phyloP scores from a whole-genome alignment of 106 monocot genomes.

The Platanthera guangdongensis region DNA sequence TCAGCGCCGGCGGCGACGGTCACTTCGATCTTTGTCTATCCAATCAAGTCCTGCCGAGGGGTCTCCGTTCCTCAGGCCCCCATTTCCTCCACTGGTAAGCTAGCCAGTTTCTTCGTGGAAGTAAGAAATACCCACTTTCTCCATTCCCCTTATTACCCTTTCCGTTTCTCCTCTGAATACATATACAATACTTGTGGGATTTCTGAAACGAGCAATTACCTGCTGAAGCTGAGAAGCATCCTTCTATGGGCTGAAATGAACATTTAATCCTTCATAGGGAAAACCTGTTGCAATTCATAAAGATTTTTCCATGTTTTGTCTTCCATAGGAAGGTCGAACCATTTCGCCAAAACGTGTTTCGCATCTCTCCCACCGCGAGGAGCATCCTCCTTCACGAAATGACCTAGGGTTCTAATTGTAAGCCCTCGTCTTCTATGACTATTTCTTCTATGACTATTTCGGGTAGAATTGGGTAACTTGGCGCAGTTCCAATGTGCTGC shows the following conservation, averaged over 20 bases:
- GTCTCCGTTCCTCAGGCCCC: constrained; percentile 66
- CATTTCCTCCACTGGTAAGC: constrained; percentile 63
- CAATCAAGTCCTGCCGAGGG: constrained; percentile 86
- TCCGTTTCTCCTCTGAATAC: neutral
- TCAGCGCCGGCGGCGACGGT: constrained; percentile 36
- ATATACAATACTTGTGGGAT: neutral
- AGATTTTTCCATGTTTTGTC: neutral
- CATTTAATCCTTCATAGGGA: too few relatives aligned
- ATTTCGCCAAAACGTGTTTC: too few relatives aligned
- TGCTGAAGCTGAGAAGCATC: neutral
- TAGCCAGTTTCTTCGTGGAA: neutral
- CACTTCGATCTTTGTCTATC: constrained; percentile 76
- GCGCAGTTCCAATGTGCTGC: too few relatives aligned
- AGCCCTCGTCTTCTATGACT: too few relatives aligned
- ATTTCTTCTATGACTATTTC: too few relatives aligned
- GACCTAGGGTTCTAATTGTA: neutral
- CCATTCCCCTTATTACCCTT: neutral
- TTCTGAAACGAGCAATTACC: neutral
- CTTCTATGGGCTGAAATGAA: neutral
- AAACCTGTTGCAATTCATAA: too few relatives aligned
- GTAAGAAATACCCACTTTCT: neutral
- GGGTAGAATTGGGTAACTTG: too few relatives aligned
- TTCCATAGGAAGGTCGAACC: neutral
- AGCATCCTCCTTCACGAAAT: neutral
- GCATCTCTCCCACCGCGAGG: too few relatives aligned